Conservation (phyloP, 306 rosid species). For the Cucurbita pepo region DNA sequence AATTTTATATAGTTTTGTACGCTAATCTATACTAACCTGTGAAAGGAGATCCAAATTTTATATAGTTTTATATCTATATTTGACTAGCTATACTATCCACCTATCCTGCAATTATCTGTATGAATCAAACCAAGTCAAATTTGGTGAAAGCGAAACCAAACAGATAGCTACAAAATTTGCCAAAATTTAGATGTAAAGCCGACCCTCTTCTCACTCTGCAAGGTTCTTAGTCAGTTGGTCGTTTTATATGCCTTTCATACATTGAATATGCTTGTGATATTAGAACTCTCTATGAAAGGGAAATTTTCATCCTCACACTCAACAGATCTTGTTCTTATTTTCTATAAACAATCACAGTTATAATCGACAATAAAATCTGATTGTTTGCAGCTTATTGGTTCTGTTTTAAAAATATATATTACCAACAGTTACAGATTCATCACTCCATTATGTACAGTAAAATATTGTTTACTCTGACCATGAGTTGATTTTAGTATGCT, state of each 20-base stretch:
- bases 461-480: not conserved
- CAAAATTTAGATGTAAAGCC: conserved; percentile 8
- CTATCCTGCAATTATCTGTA: not conserved
- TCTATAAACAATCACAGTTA: not conserved
- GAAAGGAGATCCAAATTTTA: not conserved
- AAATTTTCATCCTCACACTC: conserved; percentile 16
- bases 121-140: conserved; percentile 21
- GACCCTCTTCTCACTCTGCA: conserved; percentile 9
- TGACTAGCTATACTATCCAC: not conserved
- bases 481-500: not conserved
- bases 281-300: conserved; percentile 14
- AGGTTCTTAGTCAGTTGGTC: conserved; percentile 16
- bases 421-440: not conserved
- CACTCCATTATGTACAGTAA: not conserved
- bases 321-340: not conserved
- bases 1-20: not conserved
- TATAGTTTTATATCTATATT: not conserved
- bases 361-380: not conserved
- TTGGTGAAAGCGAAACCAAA: conserved; percentile 34
- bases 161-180: conserved; percentile 6
- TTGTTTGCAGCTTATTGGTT: not conserved
- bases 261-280: conserved; percentile 12
- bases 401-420: not conserved
- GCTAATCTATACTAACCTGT: not conserved
- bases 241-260: conserved; percentile 26